Base-by-base conservation (phyloP, 371 early-diverging fungal genomes). In the Enteropsectra breve region DNA sequence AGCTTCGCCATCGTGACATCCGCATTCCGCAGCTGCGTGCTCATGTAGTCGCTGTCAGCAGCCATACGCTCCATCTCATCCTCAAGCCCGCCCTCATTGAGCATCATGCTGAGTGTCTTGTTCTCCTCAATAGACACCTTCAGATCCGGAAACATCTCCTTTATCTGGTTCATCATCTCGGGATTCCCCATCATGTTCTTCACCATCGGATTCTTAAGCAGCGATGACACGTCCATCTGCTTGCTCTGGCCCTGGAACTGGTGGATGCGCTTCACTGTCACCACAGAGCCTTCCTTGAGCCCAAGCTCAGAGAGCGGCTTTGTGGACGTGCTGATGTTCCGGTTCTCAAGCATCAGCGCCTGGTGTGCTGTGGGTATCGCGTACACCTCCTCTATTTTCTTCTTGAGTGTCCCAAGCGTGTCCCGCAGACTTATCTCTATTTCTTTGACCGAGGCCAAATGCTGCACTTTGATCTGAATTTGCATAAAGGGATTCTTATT, bases 1-100 rank as follows among this genome's bases (percentile, higher is more conserved):
- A 81, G 52, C 61, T 74, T 78, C 15, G 72, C 57, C 76, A 81
- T 77, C n/a, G 79, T 71, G 49, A 81, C 43, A 52, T 81, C 81
- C 13, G 67, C 73, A 50, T 81, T 81, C 58, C 78, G 76, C 68
- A 79, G 53, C 55, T 76, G 76, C 34, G 66, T 48, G 33, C 76
- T 76, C 69, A 77, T 69, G 63, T 81, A 79, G 34, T 79, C 73
- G 11, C 75, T 74, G 56, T 79, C 70, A 33, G 61, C 66, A 18
- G 73, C 56, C 55, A 81, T 36, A 34, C 69, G 74, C 32, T 73
- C 69, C 52, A 81, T 64, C 38, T 81, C 80, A 32, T 80, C 81
- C 11, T 71, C 48, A 18, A 76, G 47, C 26, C 65, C 50, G 15
- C 70, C 56, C 55, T 61, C 72, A 56, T 79, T 78, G 63, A 80